phyloP scores from a whole-genome alignment of 2,329 filamentous ascomycete genomes.

The Rhexocercosporidium sp. region DNA sequence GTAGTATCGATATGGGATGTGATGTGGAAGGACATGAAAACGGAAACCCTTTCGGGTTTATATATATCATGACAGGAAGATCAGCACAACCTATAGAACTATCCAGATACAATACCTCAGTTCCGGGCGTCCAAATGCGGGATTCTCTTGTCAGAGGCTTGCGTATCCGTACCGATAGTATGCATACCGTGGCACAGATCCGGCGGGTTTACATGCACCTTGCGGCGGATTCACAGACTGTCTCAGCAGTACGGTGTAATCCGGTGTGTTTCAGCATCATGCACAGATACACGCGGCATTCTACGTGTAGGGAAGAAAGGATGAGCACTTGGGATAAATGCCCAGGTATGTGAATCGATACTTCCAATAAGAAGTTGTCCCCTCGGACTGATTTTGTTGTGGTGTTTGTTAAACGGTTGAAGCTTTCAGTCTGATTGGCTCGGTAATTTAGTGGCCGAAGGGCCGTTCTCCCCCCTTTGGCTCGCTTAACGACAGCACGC shows the following conservation, averaged over 20 bases:
- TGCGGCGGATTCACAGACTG: conserved; percentile 1
- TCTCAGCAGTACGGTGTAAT: not conserved
- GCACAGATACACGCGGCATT: conserved; percentile 1
- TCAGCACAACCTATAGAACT: not conserved
- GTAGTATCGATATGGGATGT: not conserved
- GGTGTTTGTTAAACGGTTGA: not conserved
- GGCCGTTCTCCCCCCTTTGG: not conserved
- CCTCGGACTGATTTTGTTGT: not conserved
- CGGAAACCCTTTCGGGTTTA: not conserved
- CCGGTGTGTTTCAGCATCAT: conserved; percentile 5
- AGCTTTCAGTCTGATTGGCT: not conserved
- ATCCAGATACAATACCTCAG: not conserved
- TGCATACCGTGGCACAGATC: not conserved
- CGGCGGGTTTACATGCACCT: conserved; percentile 2
- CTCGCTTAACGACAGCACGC: not conserved
- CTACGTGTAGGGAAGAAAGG: not conserved
- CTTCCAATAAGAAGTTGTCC: not conserved
- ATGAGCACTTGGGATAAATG: not conserved
- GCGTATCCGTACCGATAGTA: conserved; percentile 5
- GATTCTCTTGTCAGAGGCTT: not conserved
- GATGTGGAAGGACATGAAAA: not conserved
- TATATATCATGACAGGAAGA: not conserved
- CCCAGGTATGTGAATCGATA: not conserved
- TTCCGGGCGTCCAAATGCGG: conserved; percentile 1
- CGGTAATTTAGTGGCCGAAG: not conserved